These are phyloP conservation scores for Noccaea caerulescens DNA, from an alignment of 345 rosid genomes.

Conservation along the genomic window DNA sequence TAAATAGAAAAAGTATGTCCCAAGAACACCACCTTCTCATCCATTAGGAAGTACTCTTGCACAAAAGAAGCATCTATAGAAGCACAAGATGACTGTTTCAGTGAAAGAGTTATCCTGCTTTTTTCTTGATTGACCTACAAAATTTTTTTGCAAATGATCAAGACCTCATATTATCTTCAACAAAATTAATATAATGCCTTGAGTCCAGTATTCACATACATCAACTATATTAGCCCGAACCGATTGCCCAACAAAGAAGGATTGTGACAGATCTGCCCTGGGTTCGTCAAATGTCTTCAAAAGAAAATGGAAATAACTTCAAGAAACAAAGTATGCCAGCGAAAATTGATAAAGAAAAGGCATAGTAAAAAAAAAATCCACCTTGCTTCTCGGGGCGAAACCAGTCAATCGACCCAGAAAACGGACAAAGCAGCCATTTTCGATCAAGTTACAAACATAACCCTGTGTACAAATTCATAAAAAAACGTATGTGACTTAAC, in stretches of 20 bases:
- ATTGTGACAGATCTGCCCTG: constrained; percentile 63
- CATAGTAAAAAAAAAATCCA: constrained; percentile 35
- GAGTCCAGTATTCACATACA: constrained; percentile 57
- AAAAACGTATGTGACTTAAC: background rate
- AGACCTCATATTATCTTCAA: constrained; percentile 24
- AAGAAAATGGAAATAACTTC: constrained; percentile 28
- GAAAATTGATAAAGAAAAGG: constrained; percentile 8
- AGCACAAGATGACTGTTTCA: constrained; percentile 88
- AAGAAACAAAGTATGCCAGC: constrained; percentile 20
- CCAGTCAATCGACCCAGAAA: constrained; percentile 97
- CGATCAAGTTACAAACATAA: constrained; percentile 84
- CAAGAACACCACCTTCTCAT: constrained; percentile 67
- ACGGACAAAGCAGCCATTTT: constrained; percentile 93
- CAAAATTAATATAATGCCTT: constrained; percentile 17
- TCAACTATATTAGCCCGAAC: constrained; percentile 80
- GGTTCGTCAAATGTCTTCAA: constrained; percentile 73
- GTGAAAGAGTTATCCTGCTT: constrained; percentile 71
- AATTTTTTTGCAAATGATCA: constrained; percentile 30
- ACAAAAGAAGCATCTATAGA: constrained; percentile 83
- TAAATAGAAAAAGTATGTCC: constrained; percentile 8
- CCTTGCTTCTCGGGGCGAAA: constrained; percentile 90
- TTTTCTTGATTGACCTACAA: constrained; percentile 74
- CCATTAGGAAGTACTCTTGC: constrained; percentile 68
- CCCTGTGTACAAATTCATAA: constrained; percentile 58
- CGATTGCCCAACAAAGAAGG: constrained; percentile 88